Evolutionary conservation across 805 yeast genomes (phyloP).

Genomic region (Myxozyma udenii): DNA sequence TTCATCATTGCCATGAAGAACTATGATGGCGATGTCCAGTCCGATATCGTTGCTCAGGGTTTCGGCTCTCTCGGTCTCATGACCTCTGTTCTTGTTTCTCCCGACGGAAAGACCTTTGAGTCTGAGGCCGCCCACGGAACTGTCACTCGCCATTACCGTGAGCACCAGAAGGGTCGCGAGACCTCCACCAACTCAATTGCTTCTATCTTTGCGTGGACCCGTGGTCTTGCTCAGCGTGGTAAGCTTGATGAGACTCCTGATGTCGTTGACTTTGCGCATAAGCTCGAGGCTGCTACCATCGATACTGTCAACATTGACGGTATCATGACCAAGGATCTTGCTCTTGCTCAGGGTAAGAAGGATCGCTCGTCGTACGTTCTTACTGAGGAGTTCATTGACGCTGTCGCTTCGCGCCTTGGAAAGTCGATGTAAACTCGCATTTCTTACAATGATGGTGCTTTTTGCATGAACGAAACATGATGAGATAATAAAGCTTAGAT

Average conservation of each 20-base stretch:
- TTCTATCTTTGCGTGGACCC: slow-evolving; percentile 94
- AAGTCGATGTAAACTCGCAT: slow-evolving; percentile 8
- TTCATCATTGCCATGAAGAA: slow-evolving; percentile 94
- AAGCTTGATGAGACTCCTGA: slow-evolving; percentile 81
- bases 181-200: slow-evolving; percentile 97
- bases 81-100: slow-evolving; percentile 96
- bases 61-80: slow-evolving; percentile 94
- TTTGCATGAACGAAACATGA: too few species aligned
- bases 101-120: slow-evolving; percentile 94
- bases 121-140: slow-evolving; percentile 99
- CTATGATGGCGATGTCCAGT: slow-evolving; percentile 96
- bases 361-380: slow-evolving; percentile 79
- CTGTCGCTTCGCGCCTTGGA: slow-evolving; percentile 46
- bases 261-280: slow-evolving; percentile 73
- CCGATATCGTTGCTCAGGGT: slow-evolving; percentile 97
- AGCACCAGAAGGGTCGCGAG: slow-evolving; percentile 93
- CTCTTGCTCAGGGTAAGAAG: slow-evolving; percentile 83
- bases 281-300: slow-evolving; percentile 76
- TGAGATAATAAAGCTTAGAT: too few species aligned
- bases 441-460: too few species aligned
- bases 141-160: slow-evolving; percentile 94
- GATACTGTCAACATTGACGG: slow-evolving; percentile 82
- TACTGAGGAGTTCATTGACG: slow-evolving; percentile 85
- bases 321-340: slow-evolving; percentile 94
- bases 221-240: slow-evolving; percentile 92